These are phyloP conservation scores for Cyclotella choctawhatcheeana DNA, from an alignment of 108 stramenopile species.

Conservation along the genomic window DNA sequence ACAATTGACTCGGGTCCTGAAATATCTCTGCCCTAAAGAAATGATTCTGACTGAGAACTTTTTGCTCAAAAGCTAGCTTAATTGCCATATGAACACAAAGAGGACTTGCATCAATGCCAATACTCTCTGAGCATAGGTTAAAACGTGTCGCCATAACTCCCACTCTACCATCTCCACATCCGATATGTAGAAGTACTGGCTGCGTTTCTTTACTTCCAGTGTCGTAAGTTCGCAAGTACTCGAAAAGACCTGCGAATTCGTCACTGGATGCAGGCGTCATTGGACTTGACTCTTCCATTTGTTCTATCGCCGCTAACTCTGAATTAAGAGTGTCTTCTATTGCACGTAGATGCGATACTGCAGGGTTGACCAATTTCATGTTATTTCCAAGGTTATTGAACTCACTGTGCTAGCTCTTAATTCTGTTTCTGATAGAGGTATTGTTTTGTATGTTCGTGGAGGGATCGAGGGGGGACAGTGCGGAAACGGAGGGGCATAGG, in stretches of 20 bases:
- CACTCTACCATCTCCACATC: background rate
- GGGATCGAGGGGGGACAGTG: no score
- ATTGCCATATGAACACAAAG: background rate
- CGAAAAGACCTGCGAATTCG: background rate
- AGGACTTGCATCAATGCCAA: conserved; percentile 5
- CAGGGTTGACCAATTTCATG: background rate
- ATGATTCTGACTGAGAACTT: conserved; percentile 11
- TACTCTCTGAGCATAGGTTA: background rate
- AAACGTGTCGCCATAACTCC: conserved; percentile 2
- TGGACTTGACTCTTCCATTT: background rate
- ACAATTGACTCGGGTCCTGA: background rate
- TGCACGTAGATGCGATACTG: conserved; percentile 3
- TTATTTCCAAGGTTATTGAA: no score
- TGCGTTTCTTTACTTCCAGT: background rate
- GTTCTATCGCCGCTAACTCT: background rate
- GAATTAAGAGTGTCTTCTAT: background rate
- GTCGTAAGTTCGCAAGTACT: background rate
- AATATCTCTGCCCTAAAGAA: conserved; percentile 1
- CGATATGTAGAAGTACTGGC: conserved; percentile 1
- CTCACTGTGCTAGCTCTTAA: background rate
- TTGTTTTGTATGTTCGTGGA: no score
- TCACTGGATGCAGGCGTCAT: background rate
- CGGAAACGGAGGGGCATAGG: no score
- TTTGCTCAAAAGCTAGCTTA: conserved; percentile 9
- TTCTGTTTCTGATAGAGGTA: no score